phyloP scores from a whole-genome alignment of 2,329 filamentous ascomycete genomes.

The Monosporascus sp. region DNA sequence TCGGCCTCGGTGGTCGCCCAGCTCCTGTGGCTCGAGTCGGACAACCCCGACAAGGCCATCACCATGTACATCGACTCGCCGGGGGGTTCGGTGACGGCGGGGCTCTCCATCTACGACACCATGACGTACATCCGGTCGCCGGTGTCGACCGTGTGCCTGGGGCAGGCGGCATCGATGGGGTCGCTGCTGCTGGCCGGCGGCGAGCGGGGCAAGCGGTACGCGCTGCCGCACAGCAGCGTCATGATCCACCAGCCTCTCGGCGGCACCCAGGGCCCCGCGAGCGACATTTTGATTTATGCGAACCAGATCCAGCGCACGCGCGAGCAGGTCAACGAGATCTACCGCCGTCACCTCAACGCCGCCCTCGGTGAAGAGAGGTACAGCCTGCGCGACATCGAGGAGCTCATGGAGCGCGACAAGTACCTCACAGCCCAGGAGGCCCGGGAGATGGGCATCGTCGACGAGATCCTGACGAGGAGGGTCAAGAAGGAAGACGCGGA shows the following conservation, averaged over 20 bases:
- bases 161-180: constrained; percentile 93
- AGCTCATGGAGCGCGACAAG: constrained; percentile 94
- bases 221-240: constrained; percentile 86
- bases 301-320: constrained; percentile 90
- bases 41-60: constrained; percentile 90
- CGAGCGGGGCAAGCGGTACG: constrained; percentile 76
- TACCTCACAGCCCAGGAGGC: constrained; percentile 89
- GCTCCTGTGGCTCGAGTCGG: constrained; percentile 95
- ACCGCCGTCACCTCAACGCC: constrained; percentile 77
- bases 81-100: constrained; percentile 85
- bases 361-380: constrained; percentile 70
- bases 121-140: constrained; percentile 95
- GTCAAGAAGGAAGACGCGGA: constrained; percentile 30
- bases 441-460: constrained; percentile 82
- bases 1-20: constrained; percentile 97
- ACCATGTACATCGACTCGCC: constrained; percentile 98
- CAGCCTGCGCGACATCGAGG: constrained; percentile 77
- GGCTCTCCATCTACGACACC: constrained; percentile 92
- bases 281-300: constrained; percentile 92
- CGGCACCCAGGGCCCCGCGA: constrained; percentile 58
- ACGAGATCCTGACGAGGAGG: constrained; percentile 74
- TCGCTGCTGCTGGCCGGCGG: constrained; percentile 83
- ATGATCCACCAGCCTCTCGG: constrained; percentile 97
- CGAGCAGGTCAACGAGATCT: constrained; percentile 84
- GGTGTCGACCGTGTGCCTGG: constrained; percentile 91